Percentiles rank a stretch among this genome's conserved stretches.
Evolutionary conservation across 352 stramenopile species (phyloP).

Genomic region (Globisporangium sylvaticum): DNA sequence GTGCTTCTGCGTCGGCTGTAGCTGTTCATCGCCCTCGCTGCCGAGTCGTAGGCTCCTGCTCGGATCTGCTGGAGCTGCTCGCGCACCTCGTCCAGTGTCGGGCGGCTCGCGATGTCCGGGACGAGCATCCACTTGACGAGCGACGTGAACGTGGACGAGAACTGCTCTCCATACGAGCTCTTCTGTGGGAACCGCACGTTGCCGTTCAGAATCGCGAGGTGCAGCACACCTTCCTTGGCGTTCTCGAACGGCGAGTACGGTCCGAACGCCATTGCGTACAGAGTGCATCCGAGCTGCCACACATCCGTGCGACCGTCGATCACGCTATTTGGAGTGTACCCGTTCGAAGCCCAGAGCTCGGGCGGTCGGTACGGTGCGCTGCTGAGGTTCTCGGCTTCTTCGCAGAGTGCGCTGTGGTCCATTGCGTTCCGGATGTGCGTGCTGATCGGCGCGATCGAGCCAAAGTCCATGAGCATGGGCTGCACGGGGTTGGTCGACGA

Average conservation of each 20-base stretch:
- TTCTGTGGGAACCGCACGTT: constrained; percentile 51
- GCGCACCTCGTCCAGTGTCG: constrained; percentile 48
- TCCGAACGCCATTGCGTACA: constrained; percentile 91
- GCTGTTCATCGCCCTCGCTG: not conserved
- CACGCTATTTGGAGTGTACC: constrained; percentile 14
- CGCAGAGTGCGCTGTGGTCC: constrained; percentile 63
- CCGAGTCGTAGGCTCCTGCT: not conserved
- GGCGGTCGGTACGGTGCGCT: constrained; percentile 89
- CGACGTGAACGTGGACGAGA: constrained; percentile 53
- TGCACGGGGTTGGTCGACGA: constrained; percentile 29
- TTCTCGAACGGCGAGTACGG: constrained; percentile 89
- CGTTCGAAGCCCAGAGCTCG: constrained; percentile 81
- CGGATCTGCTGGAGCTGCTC: constrained; percentile 25
- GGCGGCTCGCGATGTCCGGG: constrained; percentile 47
- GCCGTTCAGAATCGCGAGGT: constrained; percentile 63
- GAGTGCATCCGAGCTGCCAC: constrained; percentile 87
- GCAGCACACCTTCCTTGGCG: constrained; percentile 39
- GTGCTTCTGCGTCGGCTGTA: not conserved
- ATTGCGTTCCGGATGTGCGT: constrained; percentile 23
- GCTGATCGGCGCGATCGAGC: constrained; percentile 47
- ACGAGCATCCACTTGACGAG: constrained; percentile 77
- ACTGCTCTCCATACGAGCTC: constrained; percentile 16
- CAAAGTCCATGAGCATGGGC: constrained; percentile 78
- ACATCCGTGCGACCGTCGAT: constrained; percentile 82
- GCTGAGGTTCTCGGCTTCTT: constrained; percentile 75